A percentile compares a stretch with the other conserved stretches of the same genome.
Conservation (phyloP, 768 basidiomycete genomes). For the Strobilomyces dryophilus region DNA sequence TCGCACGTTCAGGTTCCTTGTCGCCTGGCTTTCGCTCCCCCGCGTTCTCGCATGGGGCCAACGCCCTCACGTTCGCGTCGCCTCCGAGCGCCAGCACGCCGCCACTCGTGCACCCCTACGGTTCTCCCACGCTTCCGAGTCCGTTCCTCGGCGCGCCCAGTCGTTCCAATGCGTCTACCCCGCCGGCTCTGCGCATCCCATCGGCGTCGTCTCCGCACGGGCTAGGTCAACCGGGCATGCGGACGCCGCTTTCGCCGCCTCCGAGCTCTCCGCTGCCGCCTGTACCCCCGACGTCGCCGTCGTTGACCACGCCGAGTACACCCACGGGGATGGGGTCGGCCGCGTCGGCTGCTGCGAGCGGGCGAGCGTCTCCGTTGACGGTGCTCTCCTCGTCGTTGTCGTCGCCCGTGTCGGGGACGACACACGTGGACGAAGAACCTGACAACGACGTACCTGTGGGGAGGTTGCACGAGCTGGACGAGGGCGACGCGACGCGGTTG, state of each 20-base stretch:
- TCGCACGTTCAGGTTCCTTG: conserved; percentile 13
- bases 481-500: conserved; percentile 18
- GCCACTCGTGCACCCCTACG: background rate
- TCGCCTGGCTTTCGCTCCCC: conserved; percentile 24
- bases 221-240: background rate
- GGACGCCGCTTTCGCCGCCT: conserved; percentile 21
- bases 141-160: background rate
- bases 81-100: conserved; percentile 9
- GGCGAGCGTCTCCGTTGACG: conserved; percentile 15
- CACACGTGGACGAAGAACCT: background rate
- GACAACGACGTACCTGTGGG: background rate
- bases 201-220: conserved; percentile 1
- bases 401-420: conserved; percentile 1
- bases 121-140: background rate
- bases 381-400: conserved; percentile 11
- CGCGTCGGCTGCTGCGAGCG: conserved; percentile 14
- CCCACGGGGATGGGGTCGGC: background rate
- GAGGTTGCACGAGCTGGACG: conserved; percentile 4
- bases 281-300: conserved; percentile 4
- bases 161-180: background rate
- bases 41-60: conserved; percentile 1
- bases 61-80: conserved; percentile 10
- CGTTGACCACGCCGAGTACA: background rate
- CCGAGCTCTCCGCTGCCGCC: conserved; percentile 22
- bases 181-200: conserved; percentile 10